Percentiles rank a stretch among this genome's conserved stretches.
Conservation (phyloP, 164 flowering plant species). For the Piper longum region DNA sequence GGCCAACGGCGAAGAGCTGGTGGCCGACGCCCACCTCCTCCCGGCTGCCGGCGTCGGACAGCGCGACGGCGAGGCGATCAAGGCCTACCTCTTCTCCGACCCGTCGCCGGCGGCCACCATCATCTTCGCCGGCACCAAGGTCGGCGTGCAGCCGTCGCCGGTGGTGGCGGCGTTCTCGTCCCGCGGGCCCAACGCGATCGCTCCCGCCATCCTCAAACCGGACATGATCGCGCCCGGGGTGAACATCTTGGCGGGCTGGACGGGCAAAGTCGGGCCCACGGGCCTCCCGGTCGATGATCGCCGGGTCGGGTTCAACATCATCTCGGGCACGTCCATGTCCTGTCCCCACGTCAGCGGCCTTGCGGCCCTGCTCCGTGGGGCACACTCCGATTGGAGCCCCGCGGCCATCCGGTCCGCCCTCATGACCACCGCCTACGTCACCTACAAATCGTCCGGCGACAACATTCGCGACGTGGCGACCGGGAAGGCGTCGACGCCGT, state of each 20-base stretch:
- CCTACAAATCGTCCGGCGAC: constrained; percentile 32
- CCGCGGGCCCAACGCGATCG: constrained; percentile 59
- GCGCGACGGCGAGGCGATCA: constrained; percentile 37
- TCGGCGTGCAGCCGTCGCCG: constrained; percentile 65
- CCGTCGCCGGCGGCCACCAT: constrained; percentile 49
- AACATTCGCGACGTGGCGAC: constrained; percentile 41
- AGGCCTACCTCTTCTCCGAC: constrained; percentile 33
- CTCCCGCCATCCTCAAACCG: constrained; percentile 65
- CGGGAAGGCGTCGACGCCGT: constrained; percentile 52
- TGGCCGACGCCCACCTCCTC: constrained; percentile 69
- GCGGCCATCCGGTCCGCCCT: constrained; percentile 68
- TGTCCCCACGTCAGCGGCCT: constrained; percentile 79
- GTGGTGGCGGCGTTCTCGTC: constrained; percentile 71
- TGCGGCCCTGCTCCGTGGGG: constrained; percentile 57
- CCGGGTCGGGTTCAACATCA: constrained; percentile 48
- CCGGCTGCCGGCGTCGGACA: constrained; percentile 54
- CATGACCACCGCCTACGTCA: constrained; percentile 70
- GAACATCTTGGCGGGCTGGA: constrained; percentile 79
- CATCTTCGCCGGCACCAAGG: constrained; percentile 32
- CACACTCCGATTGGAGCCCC: constrained; percentile 80
- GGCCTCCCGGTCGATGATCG: constrained; percentile 36
- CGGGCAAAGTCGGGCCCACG: constrained; percentile 49
- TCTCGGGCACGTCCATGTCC: constrained; percentile 90
- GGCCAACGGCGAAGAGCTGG: constrained; percentile 51
- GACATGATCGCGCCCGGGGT: constrained; percentile 90